phyloP scores from a whole-genome alignment of 2,329 filamentous ascomycete species.

The Fusarium denticulatum region DNA sequence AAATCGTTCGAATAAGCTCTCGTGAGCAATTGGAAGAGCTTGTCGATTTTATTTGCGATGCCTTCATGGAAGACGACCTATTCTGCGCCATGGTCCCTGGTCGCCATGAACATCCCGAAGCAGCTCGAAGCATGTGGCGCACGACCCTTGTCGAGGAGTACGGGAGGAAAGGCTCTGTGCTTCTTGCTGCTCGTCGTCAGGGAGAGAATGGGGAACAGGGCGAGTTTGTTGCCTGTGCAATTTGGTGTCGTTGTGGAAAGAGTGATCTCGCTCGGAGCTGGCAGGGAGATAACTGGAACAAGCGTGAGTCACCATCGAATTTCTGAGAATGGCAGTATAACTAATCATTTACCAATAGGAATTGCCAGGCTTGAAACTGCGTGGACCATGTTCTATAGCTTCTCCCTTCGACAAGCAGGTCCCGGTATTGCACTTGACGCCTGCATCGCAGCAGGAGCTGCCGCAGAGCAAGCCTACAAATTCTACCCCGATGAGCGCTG shows the following conservation, averaged over 20 bases:
- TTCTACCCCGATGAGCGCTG: slow-evolving; percentile 20
- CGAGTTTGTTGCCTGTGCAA: slow-evolving; percentile 16
- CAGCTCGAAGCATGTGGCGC: slow-evolving; percentile 10
- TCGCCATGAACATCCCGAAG: slow-evolving; percentile 5
- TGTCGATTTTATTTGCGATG: not conserved
- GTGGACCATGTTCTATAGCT: not conserved
- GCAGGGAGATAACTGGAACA: slow-evolving; percentile 30
- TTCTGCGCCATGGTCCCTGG: slow-evolving; percentile 7
- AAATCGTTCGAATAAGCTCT: not conserved
- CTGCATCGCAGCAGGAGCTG: not conserved
- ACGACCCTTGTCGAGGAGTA: slow-evolving; percentile 8
- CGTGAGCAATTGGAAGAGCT: slow-evolving; percentile 8
- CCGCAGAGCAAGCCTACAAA: not conserved
- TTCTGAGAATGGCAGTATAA: rapidly evolving
- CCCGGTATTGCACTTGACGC: not conserved
- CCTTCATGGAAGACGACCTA: slow-evolving; percentile 11
- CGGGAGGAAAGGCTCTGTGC: not conserved
- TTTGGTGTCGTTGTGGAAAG: slow-evolving; percentile 18
- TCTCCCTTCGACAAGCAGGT: not conserved
- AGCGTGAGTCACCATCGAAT: not conserved
- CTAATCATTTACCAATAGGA: not conserved
- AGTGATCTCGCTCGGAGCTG: slow-evolving; percentile 22
- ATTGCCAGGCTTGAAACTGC: not conserved
- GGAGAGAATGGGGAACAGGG: not conserved
- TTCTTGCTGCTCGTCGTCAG: not conserved